Conservation (phyloP, 768 basidiomycete genomes). For the Phlebiopsis gigantea region DNA sequence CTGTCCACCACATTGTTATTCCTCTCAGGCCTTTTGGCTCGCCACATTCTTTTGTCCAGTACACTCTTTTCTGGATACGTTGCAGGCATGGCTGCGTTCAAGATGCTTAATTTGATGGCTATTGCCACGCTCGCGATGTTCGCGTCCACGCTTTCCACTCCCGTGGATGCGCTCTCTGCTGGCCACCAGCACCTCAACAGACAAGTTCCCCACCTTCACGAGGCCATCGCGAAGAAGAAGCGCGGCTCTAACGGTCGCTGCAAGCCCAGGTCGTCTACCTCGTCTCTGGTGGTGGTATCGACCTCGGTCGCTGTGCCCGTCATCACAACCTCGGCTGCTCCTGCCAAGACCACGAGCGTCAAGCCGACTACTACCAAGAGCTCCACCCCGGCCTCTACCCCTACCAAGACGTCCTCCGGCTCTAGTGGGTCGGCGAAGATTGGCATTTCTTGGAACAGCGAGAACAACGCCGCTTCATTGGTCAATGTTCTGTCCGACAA, state of each 20-base stretch:
- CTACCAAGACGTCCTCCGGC: constrained; percentile 6
- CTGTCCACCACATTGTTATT: constrained; percentile 10
- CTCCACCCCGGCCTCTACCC: constrained; percentile 9
- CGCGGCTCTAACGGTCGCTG: constrained; percentile 47
- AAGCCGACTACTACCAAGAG: background rate
- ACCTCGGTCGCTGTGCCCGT: constrained; percentile 12
- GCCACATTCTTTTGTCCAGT: constrained; percentile 24
- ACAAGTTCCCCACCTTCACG: constrained; percentile 33
- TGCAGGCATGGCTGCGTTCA: constrained; percentile 27
- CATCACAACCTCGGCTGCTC: constrained; percentile 4
- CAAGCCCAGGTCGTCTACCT: constrained; percentile 40
- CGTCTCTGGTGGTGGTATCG: background rate
- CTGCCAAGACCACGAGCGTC: background rate
- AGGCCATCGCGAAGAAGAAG: constrained; percentile 31
- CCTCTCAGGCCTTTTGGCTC: constrained; percentile 16
- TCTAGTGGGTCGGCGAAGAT: constrained; percentile 33
- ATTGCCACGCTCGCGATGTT: constrained; percentile 54
- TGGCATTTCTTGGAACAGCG: constrained; percentile 61
- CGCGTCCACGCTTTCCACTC: constrained; percentile 41
- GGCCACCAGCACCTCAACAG: constrained; percentile 33
- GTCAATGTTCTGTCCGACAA: constrained; percentile 39
- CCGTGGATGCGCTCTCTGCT: constrained; percentile 45
- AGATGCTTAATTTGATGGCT: constrained; percentile 53
- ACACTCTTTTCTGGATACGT: constrained; percentile 16
- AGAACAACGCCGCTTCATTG: constrained; percentile 41